phyloP scores from a whole-genome alignment of 352 stramenopile species.

The Pythium scleroteichum region DNA sequence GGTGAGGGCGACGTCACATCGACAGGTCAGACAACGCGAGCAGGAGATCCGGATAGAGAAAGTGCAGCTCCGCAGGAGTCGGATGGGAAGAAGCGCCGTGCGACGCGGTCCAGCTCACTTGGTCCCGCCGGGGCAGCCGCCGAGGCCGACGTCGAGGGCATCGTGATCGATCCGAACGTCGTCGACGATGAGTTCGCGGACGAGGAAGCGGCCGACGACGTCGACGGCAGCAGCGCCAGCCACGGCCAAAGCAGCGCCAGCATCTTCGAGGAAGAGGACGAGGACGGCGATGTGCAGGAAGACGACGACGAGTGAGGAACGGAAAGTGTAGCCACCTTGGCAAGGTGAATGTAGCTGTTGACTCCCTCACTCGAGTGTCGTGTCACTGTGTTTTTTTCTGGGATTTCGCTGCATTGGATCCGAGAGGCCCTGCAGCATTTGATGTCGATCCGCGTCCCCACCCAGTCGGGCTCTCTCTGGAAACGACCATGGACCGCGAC shows the following conservation, averaged over 20 bases:
- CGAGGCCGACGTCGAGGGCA: constrained; percentile 17
- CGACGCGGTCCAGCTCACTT: not conserved
- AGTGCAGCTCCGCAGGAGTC: not conserved
- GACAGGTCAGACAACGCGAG: too few relatives aligned
- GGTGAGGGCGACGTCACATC: constrained; percentile 1
- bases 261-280: constrained; percentile 9
- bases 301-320: too few relatives aligned
- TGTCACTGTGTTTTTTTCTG: constrained; percentile 1
- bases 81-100: constrained; percentile 8
- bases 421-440: constrained; percentile 19
- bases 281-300: too few relatives aligned
- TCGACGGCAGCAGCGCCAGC: not conserved
- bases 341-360: too few relatives aligned
- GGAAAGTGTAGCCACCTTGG: too few relatives aligned
- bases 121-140: not conserved
- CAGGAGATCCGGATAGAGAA: not conserved
- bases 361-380: constrained; percentile 11
- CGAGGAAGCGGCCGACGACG: constrained; percentile 1
- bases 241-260: not conserved
- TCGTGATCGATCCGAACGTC: constrained; percentile 26
- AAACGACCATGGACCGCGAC: constrained; percentile 22
- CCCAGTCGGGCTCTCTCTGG: too few relatives aligned
- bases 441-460: constrained; percentile 16
- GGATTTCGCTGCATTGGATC: constrained; percentile 1
- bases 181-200: constrained; percentile 27